These are phyloP conservation scores for Fusarium gaditjirri DNA, from an alignment of 2,329 filamentous ascomycete genomes.

Conservation along the genomic window DNA sequence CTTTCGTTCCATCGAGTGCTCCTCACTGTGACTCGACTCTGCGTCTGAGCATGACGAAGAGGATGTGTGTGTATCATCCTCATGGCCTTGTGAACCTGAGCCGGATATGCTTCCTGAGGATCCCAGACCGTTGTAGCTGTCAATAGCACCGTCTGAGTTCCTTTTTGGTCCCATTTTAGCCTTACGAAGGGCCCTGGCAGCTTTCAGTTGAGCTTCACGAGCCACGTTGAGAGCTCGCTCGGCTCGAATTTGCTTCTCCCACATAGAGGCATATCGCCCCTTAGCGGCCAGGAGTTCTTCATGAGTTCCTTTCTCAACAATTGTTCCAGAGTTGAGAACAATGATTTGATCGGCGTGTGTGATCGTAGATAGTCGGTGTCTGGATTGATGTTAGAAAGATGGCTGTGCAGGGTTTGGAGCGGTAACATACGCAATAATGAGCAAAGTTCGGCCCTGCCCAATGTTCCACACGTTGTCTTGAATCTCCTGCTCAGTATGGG, in stretches of 20 bases:
- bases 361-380: conserved; percentile 85
- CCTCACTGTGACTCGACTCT: conserved; percentile 50
- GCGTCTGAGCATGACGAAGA: conserved; percentile 53
- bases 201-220: conserved; percentile 51
- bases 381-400: conserved; percentile 46
- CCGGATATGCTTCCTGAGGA: conserved; percentile 56
- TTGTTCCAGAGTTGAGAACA: conserved; percentile 79
- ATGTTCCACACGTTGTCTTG: conserved; percentile 86
- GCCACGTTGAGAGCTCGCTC: conserved; percentile 67
- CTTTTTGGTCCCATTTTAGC: conserved; percentile 59
- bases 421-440: conserved; percentile 85
- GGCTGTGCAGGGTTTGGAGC: neutral
- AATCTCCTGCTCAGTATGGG: conserved; percentile 92
- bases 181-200: conserved; percentile 55
- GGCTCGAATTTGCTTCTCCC: conserved; percentile 87
- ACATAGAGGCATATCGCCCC: conserved; percentile 85
- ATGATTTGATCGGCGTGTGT: conserved; percentile 87
- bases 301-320: conserved; percentile 83
- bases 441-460: conserved; percentile 86
- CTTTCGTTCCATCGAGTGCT: conserved; percentile 39
- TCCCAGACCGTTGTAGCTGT: conserved; percentile 58
- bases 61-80: conserved; percentile 49
- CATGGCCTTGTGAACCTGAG: conserved; percentile 49
- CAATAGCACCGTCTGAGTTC: conserved; percentile 55
- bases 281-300: conserved; percentile 75